A percentile compares a stretch with the other conserved stretches of the same genome.
phyloP scores from a whole-genome alignment of 1,284 basidiomycete genomes.

The Sporisorium iseilematis-ciliati region DNA sequence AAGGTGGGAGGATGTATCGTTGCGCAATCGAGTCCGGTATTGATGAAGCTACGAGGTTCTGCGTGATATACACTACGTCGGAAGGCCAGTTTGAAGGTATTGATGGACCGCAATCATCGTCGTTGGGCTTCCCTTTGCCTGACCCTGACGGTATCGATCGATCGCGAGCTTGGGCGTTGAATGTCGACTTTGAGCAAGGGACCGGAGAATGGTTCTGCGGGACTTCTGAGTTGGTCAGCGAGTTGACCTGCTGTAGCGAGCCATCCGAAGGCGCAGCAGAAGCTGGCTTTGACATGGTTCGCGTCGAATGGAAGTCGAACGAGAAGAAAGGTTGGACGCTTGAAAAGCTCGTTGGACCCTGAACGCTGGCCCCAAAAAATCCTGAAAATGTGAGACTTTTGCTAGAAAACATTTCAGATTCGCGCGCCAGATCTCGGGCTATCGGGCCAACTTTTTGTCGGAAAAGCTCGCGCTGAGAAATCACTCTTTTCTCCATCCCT shows the following conservation, averaged over 20 bases:
- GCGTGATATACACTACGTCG: slow-evolving; percentile 38
- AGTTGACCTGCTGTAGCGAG: slow-evolving; percentile 7
- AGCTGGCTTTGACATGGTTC: slow-evolving; percentile 2
- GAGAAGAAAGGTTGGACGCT: background rate
- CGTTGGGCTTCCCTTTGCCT: background rate
- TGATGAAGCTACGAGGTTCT: slow-evolving; percentile 28
- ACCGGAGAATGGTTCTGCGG: background rate
- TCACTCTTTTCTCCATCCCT: background rate
- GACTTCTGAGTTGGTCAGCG: background rate
- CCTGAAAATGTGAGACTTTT: background rate
- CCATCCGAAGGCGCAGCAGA: background rate
- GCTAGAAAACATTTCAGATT: background rate
- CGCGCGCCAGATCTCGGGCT: slow-evolving; percentile 12
- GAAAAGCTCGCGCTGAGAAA: background rate
- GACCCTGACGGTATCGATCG: background rate
- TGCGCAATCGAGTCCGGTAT: slow-evolving; percentile 22
- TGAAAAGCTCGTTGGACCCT: slow-evolving; percentile 4
- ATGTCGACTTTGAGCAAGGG: slow-evolving; percentile 4
- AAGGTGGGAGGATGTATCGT: slow-evolving; percentile 25
- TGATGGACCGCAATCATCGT: background rate
- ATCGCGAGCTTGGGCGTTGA: slow-evolving; percentile 17
- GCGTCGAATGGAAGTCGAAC: background rate
- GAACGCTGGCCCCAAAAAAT: background rate
- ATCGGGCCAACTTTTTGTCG: slow-evolving; percentile 16
- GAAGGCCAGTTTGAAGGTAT: slow-evolving; percentile 31